These are phyloP conservation scores for Borealophlyctis nickersoniae DNA, from an alignment of 192 early-diverging fungal genomes.

Conservation along the genomic window DNA sequence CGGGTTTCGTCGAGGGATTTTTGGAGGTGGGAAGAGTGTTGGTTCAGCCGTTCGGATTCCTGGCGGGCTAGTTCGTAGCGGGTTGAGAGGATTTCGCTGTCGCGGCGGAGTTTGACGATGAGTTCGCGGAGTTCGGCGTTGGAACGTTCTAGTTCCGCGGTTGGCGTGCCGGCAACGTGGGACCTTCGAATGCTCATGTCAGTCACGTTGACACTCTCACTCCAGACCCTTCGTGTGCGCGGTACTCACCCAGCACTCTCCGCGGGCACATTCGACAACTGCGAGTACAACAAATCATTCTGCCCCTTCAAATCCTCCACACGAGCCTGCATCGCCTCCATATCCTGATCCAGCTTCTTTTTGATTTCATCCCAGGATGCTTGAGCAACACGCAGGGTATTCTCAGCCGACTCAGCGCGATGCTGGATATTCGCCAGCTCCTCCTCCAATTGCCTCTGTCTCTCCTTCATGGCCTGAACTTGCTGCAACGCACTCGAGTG, in stretches of 20 bases:
- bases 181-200: background rate
- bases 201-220: no score
- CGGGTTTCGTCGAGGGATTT: slow-evolving; percentile 67
- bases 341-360: slow-evolving; percentile 38
- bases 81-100: slow-evolving; percentile 69
- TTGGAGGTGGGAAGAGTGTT: slow-evolving; percentile 62
- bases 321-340: slow-evolving; percentile 44
- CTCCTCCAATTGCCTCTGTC: slow-evolving; percentile 26
- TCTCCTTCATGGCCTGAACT: slow-evolving; percentile 34
- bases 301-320: slow-evolving; percentile 58
- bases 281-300: slow-evolving; percentile 70
- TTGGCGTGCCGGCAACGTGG: background rate
- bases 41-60: slow-evolving; percentile 62
- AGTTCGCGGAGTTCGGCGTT: slow-evolving; percentile 45
- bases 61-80: slow-evolving; percentile 66
- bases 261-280: no score
- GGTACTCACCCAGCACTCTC: no score
- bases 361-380: slow-evolving; percentile 46
- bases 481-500: slow-evolving; percentile 59
- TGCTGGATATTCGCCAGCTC: slow-evolving; percentile 17
- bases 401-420: slow-evolving; percentile 35
- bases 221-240: no score
- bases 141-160: background rate
- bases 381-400: slow-evolving; percentile 40
- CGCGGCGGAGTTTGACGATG: slow-evolving; percentile 64